Base-by-base conservation (phyloP, 2,329 filamentous ascomycete genomes). In the Fusarium sp. region DNA sequence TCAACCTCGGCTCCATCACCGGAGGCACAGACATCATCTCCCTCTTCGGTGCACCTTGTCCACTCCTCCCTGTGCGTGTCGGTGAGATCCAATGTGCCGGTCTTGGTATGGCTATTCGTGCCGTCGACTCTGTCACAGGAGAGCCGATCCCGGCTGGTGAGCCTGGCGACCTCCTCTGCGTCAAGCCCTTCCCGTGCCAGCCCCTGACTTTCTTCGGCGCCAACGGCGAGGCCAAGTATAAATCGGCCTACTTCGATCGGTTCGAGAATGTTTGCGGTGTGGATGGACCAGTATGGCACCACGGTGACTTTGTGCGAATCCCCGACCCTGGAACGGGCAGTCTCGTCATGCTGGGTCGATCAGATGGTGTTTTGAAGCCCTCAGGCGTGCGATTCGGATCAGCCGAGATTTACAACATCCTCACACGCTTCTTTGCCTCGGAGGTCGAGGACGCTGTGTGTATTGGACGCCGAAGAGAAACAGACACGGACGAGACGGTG, bases 21-120 rank as follows among this genome's bases (percentile, higher is more conserved):
- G 97, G 97, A 41, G 97, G 96, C 59, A 98, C 96, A 4, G 97
- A 99, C 81, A 98, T 98, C 78, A 94, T 98, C 74, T 98, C 95
- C 1, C 90, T 98, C 37, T 99, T 98, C 79, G 96, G 95, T 50
- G 92, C 94, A 0, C 94, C 95, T 0, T 96, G 93, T 65, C 93
- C 93, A 0, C 87, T 95, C 5, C 86, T 94, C 1, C 93, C 94
- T 1, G 93, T 96, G 23, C 87, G 91, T 73, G 86, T 87, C 2
- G 94, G 94, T 27, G 92, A 95, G 80, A 94, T 95, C 57, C 94
- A 96, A 82, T 94, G 92, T 70, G 90, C 91, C 11, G 93, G 92
- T 6, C 88, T 96, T 4, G 94, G 93, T 23, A 95, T 96, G 93
- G 92, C 92, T n/a, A 90, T 95, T 68, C 84, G 82, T 30, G 88